Conservation (phyloP, 129 eudicot species). For the Apium graveolens region DNA sequence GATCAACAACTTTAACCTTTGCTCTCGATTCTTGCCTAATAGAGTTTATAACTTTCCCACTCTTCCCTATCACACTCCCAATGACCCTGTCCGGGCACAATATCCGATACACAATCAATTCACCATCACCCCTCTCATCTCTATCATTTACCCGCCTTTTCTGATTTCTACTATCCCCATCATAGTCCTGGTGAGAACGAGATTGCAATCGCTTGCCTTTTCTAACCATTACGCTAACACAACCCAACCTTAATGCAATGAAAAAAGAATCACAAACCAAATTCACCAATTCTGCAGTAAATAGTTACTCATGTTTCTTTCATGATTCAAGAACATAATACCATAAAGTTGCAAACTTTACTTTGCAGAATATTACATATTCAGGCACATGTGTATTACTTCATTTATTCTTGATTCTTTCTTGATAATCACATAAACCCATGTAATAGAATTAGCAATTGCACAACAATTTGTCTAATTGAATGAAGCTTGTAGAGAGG, state of each 20-base stretch:
- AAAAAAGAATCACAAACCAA: neutral
- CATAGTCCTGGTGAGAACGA: constrained; percentile 38
- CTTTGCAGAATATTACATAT: neutral
- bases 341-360: neutral
- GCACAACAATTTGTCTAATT: neutral
- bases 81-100: constrained; percentile 66
- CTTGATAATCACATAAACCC: neutral
- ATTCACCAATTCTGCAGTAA: neutral
- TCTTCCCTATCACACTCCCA: constrained; percentile 92
- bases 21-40: constrained; percentile 82
- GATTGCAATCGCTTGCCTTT: constrained; percentile 43
- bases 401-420: neutral
- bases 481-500: neutral
- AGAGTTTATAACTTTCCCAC: constrained; percentile 73
- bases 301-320: too few species aligned
- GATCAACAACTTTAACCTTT: constrained; percentile 77
- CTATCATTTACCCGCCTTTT: constrained; percentile 51
- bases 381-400: neutral
- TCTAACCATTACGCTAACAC: constrained; percentile 46
- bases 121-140: constrained; percentile 51
- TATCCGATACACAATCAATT: constrained; percentile 63
- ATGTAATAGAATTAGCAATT: neutral
- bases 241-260: constrained; percentile 9
- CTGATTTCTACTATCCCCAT: constrained; percentile 51
- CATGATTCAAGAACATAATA: neutral